Percentiles rank a stretch among this genome's conserved stretches.
Evolutionary conservation across 2,329 filamentous ascomycete species (phyloP).

Genomic region (Mycosphaerella arachidis): DNA sequence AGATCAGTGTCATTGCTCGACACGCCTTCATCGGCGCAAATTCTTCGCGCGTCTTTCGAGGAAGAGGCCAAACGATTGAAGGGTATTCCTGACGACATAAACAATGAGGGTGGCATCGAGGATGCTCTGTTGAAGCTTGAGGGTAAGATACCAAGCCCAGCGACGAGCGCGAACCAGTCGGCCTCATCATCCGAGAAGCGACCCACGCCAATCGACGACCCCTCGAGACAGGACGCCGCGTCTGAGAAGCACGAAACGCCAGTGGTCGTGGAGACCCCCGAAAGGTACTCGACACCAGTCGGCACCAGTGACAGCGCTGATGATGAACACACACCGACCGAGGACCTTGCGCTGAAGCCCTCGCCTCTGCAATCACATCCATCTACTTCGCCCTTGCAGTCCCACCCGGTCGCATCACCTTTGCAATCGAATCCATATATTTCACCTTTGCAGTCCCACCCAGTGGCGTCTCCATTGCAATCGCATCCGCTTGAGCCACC

Average conservation of each 20-base stretch:
- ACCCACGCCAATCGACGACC: not conserved
- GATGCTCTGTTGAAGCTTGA: constrained; percentile 90
- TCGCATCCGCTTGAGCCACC: constrained; percentile 1
- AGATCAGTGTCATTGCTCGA: constrained; percentile 40
- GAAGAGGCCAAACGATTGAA: constrained; percentile 81
- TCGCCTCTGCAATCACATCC: not conserved
- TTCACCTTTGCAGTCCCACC: not conserved
- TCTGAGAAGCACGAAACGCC: not conserved
- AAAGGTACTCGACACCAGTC: not conserved
- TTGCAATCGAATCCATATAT: not conserved
- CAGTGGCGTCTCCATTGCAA: not conserved
- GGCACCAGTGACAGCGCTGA: not conserved
- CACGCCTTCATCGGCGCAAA: constrained; percentile 54
- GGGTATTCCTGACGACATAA: constrained; percentile 68
- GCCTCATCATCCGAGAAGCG: not conserved
- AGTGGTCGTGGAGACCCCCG: not conserved
- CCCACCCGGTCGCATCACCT: not conserved
- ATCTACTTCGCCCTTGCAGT: constrained; percentile 1
- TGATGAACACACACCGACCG: not conserved
- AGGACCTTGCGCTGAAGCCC: not conserved
- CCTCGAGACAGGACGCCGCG: not conserved
- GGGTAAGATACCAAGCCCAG: constrained; percentile 50
- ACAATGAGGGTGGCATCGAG: constrained; percentile 76
- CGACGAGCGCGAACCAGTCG: constrained; percentile 6
- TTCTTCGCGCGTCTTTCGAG: constrained; percentile 70